Evolutionary conservation across 2,329 filamentous ascomycete genomes (phyloP).

Genomic region (Stylonectria norvegica): DNA sequence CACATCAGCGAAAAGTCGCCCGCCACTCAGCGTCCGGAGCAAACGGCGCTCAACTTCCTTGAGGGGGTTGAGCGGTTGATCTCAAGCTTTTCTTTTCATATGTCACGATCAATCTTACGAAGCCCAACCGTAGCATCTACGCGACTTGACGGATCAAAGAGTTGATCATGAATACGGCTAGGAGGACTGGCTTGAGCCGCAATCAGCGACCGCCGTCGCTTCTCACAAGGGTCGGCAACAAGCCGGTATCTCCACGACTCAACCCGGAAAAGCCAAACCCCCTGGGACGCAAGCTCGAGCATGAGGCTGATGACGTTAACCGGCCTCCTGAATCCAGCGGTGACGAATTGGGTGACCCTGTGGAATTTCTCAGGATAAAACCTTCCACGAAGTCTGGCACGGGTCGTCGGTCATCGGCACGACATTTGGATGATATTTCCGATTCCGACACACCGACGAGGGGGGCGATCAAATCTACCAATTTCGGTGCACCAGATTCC

Average conservation of each 20-base stretch:
- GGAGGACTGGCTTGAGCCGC: constrained; percentile 22
- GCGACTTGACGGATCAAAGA: too few relatives aligned
- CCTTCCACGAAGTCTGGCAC: too few relatives aligned
- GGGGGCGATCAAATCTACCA: constrained; percentile 33
- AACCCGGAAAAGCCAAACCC: too few relatives aligned
- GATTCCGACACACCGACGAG: constrained; percentile 24
- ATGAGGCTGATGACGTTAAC: constrained; percentile 15
- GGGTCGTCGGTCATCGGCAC: neutral
- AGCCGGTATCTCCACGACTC: too few relatives aligned
- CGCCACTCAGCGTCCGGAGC: too few relatives aligned
- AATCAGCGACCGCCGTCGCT: constrained; percentile 12
- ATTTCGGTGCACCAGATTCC: constrained; percentile 22
- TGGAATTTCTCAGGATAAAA: neutral
- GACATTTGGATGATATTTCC: constrained; percentile 23
- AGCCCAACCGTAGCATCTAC: too few relatives aligned
- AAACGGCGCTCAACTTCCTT: too few relatives aligned
- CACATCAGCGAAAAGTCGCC: too few relatives aligned
- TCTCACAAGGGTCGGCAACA: constrained; percentile 9
- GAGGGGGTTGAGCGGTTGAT: too few relatives aligned
- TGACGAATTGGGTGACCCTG: constrained; percentile 21
- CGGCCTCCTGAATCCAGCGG: constrained; percentile 30
- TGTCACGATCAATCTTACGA: too few relatives aligned
- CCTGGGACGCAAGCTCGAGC: constrained; percentile 10
- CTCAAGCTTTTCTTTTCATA: too few relatives aligned
- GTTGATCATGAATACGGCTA: neutral